Percentiles rank a stretch among this genome's conserved stretches.
phyloP scores from a whole-genome alignment of 2,329 filamentous ascomycete species.

The Alternaria panax region DNA sequence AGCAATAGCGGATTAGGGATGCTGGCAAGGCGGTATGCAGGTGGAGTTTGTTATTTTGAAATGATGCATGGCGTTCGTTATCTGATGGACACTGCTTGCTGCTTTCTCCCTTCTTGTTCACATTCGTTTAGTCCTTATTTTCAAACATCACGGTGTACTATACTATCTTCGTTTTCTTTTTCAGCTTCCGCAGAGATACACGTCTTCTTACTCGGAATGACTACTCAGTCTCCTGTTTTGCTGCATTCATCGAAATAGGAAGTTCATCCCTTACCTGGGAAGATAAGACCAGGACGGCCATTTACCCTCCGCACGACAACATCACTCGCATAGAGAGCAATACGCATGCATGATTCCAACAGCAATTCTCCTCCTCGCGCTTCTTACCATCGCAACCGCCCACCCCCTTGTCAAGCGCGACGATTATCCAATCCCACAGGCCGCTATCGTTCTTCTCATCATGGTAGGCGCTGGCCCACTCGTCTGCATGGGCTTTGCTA shows the following conservation, averaged over 20 bases:
- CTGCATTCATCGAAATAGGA: not conserved
- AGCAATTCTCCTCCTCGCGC: not conserved
- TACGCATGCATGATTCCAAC: not conserved
- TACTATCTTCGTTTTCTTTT: not conserved
- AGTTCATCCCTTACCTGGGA: not conserved
- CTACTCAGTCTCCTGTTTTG: not conserved
- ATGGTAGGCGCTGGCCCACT: constrained; percentile 25
- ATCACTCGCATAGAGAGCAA: not conserved
- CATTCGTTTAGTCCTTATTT: not conserved
- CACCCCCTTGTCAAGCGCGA: constrained; percentile 21
- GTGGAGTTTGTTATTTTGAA: not conserved
- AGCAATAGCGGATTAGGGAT: not conserved
- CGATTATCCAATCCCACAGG: constrained; percentile 23
- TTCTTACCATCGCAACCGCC: not conserved
- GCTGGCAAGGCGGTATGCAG: not conserved
- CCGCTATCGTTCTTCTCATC: constrained; percentile 30
- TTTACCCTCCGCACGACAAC: not conserved
- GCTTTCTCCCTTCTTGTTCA: not conserved
- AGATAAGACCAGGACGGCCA: too few species aligned
- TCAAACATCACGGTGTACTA: not conserved
- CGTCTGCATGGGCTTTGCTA: constrained; percentile 28
- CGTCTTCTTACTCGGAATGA: not conserved
- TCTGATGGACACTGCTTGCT: not conserved
- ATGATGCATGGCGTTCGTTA: not conserved
- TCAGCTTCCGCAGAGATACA: not conserved